Evolutionary conservation across 2,329 filamentous ascomycete genomes (phyloP).

Genomic region (Phialophora chinensis): DNA sequence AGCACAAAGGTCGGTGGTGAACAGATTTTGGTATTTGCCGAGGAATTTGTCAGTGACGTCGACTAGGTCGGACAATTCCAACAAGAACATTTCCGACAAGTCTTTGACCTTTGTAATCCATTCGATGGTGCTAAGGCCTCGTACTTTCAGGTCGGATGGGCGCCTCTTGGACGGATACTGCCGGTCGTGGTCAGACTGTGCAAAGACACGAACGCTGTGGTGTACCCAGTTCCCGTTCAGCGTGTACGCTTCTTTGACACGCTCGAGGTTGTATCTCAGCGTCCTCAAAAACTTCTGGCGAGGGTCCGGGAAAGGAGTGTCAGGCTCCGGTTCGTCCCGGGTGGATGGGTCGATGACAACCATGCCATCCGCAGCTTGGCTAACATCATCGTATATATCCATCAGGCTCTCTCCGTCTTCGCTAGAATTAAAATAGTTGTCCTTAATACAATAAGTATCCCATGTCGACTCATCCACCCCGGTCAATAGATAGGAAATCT

Average conservation of each 20-base stretch:
- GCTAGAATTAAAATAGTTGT: constrained; percentile 4
- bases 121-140: neutral
- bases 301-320: neutral
- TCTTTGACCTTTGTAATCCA: neutral
- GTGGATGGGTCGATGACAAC: neutral
- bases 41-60: neutral
- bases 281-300: neutral
- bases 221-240: neutral
- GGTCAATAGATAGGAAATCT: constrained; percentile 3
- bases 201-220: neutral
- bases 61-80: neutral
- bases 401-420: neutral
- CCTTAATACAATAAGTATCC: neutral
- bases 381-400: constrained; percentile 1
- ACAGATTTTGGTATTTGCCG: neutral
- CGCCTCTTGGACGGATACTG: neutral
- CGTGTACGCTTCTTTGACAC: neutral
- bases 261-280: neutral
- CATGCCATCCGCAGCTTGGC: neutral
- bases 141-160: neutral
- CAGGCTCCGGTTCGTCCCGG: neutral
- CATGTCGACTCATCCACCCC: constrained; percentile 1
- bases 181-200: neutral
- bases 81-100: neutral
- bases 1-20: neutral